Percentiles rank a stretch among this genome's conserved stretches.
Conservation (phyloP, 176 grass and related monocot species). For the Triticum dicoccoides region DNA sequence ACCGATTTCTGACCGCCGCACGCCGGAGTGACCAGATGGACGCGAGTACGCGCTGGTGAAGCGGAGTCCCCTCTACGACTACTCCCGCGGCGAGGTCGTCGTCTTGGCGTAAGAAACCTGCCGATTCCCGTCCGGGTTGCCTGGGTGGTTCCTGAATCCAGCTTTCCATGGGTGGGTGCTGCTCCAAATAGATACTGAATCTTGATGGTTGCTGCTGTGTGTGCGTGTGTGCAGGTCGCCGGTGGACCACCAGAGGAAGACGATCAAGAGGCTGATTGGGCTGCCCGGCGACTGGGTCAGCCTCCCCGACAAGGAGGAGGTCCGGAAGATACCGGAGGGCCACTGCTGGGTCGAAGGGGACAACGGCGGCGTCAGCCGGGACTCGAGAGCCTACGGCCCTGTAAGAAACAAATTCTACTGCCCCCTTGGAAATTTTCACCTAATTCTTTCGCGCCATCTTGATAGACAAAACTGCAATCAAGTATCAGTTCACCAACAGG, state of each 20-base stretch:
- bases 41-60: slow-evolving; percentile 26
- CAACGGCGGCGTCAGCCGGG: slow-evolving; percentile 49
- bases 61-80: slow-evolving; percentile 51
- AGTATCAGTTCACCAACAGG: too few relatives aligned
- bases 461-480: too few relatives aligned
- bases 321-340: slow-evolving; percentile 43
- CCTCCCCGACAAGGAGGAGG: slow-evolving; percentile 48
- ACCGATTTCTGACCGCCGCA: neutral
- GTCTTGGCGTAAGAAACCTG: slow-evolving; percentile 44
- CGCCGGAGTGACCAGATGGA: neutral
- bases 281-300: slow-evolving; percentile 74
- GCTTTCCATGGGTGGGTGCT: too few relatives aligned
- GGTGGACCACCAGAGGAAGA: slow-evolving; percentile 8
- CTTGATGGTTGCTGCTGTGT: neutral
- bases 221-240: slow-evolving; percentile 31
- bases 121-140: neutral
- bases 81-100: slow-evolving; percentile 65
- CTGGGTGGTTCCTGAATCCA: too few relatives aligned
- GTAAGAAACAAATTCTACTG: slow-evolving; percentile 35
- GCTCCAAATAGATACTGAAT: too few relatives aligned
- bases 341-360: slow-evolving; percentile 91
- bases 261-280: slow-evolving; percentile 58
- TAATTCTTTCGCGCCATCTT: too few relatives aligned
- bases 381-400: slow-evolving; percentile 59
- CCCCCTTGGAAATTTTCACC: too few relatives aligned